Evolutionary conservation across 768 basidiomycete species (phyloP).

Genomic region (Mycena albidolilacea): DNA sequence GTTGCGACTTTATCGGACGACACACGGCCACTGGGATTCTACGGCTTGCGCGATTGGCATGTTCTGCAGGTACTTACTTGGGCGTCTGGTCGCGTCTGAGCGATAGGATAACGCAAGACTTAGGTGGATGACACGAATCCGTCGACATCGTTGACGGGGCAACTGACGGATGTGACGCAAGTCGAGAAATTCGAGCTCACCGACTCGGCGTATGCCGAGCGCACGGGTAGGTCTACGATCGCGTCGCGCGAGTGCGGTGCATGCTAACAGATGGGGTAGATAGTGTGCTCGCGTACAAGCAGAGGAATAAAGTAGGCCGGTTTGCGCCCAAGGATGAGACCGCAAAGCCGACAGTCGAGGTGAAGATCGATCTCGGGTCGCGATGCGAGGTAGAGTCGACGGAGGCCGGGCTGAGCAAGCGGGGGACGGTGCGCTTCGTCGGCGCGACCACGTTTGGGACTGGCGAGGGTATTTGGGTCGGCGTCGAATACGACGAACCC

Average conservation of each 20-base stretch:
- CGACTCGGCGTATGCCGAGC: conserved; percentile 82
- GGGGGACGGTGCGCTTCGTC: conserved; percentile 90
- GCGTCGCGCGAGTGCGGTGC: not conserved
- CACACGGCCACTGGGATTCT: conserved; percentile 76
- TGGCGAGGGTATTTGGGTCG: conserved; percentile 83
- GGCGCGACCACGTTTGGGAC: conserved; percentile 85
- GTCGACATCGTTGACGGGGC: conserved; percentile 81
- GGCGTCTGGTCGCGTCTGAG: not conserved
- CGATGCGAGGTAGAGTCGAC: conserved; percentile 87
- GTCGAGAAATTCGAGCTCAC: conserved; percentile 96
- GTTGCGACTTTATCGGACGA: conserved; percentile 77
- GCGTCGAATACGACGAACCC: conserved; percentile 96
- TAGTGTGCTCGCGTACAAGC: conserved; percentile 91
- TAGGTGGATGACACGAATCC: conserved; percentile 87
- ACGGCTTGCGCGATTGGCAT: conserved; percentile 82
- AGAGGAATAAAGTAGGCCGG: conserved; percentile 88
- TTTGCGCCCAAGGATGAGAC: conserved; percentile 74
- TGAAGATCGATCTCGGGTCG: conserved; percentile 75
- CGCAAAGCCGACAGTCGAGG: conserved; percentile 44
- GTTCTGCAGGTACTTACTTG: conserved; percentile 82
- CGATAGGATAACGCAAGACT: conserved; percentile 8
- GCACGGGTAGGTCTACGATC: conserved; percentile 71
- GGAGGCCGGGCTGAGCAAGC: conserved; percentile 79
- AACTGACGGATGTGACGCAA: conserved; percentile 86
- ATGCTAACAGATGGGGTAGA: conserved; percentile 61